phyloP scores from a whole-genome alignment of 116 monocot species.

The Thalassia testudinum region DNA sequence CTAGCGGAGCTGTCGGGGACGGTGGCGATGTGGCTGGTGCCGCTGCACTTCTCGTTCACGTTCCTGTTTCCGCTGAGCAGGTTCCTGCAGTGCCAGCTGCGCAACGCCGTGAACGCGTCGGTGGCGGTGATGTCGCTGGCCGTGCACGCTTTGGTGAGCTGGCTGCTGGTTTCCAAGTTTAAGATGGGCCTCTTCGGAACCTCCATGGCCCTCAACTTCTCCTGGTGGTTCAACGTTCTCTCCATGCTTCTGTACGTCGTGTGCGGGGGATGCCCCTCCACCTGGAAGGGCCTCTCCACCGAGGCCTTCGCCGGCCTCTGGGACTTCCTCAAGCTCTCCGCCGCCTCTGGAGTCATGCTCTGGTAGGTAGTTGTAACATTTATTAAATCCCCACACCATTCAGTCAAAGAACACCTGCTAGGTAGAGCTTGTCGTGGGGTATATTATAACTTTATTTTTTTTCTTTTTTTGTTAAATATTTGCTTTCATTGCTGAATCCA shows the following conservation, averaged over 20 bases:
- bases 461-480: no score
- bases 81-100: conserved; percentile 36
- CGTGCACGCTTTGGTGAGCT: conserved; percentile 25
- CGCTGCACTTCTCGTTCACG: conserved; percentile 30
- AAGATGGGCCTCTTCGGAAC: conserved; percentile 26
- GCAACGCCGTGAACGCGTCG: conserved; percentile 10
- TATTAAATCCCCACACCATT: no score
- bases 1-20: conserved; percentile 16
- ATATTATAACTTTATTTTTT: no score
- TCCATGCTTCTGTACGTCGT: conserved; percentile 8
- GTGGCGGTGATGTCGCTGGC: conserved; percentile 8
- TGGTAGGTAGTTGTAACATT: conserved; percentile 32
- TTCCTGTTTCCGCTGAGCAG: conserved; percentile 23
- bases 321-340: conserved; percentile 39
- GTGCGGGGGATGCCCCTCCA: conserved; percentile 20
- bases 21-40: conserved; percentile 27
- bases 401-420: no score
- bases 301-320: conserved; percentile 29
- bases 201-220: conserved; percentile 19
- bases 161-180: conserved; percentile 24
- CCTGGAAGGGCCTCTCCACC: conserved; percentile 41
- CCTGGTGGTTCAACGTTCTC: conserved; percentile 21
- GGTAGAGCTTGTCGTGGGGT: no score
- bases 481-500: not conserved
- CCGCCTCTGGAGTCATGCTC: conserved; percentile 38